Conservation (phyloP, 805 yeast species). For the Cyberlindnera xylosilytica region DNA sequence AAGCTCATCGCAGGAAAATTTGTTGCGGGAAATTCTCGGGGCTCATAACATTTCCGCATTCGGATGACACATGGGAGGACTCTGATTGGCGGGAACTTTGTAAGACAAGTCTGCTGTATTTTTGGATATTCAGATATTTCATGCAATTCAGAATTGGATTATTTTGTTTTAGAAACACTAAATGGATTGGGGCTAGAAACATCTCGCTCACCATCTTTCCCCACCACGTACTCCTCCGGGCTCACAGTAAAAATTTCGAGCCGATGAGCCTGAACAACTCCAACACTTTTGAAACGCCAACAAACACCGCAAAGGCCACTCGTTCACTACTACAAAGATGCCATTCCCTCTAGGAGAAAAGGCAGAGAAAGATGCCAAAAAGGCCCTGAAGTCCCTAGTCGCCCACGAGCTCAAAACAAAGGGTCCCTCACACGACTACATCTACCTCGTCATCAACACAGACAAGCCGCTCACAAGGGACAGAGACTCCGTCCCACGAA, state of each 20-base stretch:
- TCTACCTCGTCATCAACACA: slow-evolving; percentile 44
- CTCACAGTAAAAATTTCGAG: too few relatives aligned
- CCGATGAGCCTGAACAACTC: too few relatives aligned
- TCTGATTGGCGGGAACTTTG: too few relatives aligned
- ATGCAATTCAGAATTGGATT: too few relatives aligned
- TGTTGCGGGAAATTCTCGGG: neutral
- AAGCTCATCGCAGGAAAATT: slow-evolving; percentile 18
- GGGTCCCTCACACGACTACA: slow-evolving; percentile 9
- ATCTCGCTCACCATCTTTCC: too few relatives aligned
- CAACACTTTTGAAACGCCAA: neutral
- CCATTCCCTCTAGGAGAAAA: slow-evolving; percentile 13
- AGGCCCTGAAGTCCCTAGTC: slow-evolving; percentile 27
- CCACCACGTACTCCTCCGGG: too few relatives aligned
- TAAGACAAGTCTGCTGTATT: too few relatives aligned
- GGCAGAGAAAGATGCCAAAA: slow-evolving; percentile 16
- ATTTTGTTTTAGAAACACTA: too few relatives aligned
- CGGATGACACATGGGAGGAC: neutral
- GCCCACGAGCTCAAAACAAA: slow-evolving; percentile 27
- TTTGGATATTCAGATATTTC: too few relatives aligned
- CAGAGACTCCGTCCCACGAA: slow-evolving; percentile 52
- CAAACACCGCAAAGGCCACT: too few relatives aligned
- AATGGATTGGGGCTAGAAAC: too few relatives aligned
- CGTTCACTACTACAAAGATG: too few relatives aligned
- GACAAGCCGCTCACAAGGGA: slow-evolving; percentile 39
- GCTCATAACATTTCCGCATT: slow-evolving; percentile 9